A percentile compares a stretch with the other conserved stretches of the same genome.
Conservation (phyloP, 2,329 filamentous ascomycete species). For the Claviceps sorghi region DNA sequence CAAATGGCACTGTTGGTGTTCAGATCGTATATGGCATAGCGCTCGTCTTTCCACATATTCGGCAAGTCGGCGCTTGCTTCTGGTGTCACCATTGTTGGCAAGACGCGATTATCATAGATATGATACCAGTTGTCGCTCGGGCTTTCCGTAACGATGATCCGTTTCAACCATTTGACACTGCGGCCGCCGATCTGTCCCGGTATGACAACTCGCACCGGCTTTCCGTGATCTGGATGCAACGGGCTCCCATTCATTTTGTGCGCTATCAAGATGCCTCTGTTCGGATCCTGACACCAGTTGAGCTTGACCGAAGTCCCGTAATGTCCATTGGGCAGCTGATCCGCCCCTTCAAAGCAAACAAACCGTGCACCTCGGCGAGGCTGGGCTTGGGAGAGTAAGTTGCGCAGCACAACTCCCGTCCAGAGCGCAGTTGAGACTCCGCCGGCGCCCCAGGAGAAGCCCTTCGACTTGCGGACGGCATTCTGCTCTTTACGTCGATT, state of each 20-base stretch:
- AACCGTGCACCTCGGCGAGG: constrained; percentile 60
- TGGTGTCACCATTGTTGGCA: constrained; percentile 74
- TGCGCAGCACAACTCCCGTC: constrained; percentile 64
- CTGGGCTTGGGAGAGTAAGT: constrained; percentile 53
- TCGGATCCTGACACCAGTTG: constrained; percentile 74
- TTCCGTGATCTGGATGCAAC: constrained; percentile 71
- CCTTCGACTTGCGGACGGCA: constrained; percentile 75
- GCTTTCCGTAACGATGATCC: constrained; percentile 58
- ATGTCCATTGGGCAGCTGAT: constrained; percentile 73
- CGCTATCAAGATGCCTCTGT: constrained; percentile 72
- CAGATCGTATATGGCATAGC: constrained; percentile 86
- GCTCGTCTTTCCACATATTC: constrained; percentile 73
- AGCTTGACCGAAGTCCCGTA: constrained; percentile 82
- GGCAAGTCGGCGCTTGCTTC: constrained; percentile 62
- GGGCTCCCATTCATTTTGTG: constrained; percentile 82
- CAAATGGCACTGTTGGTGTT: constrained; percentile 74
- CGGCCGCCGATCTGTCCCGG: constrained; percentile 85
- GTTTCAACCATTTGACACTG: constrained; percentile 87
- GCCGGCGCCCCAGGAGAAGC: constrained; percentile 85
- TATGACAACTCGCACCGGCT: constrained; percentile 67
- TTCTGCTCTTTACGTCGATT: constrained; percentile 92
- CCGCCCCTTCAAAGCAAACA: constrained; percentile 82
- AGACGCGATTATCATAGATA: constrained; percentile 80
- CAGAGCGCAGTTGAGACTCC: constrained; percentile 78
- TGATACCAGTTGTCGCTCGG: constrained; percentile 94